Base-by-base conservation (phyloP, 441 rosid genomes). In the Jatropha podagrica region DNA sequence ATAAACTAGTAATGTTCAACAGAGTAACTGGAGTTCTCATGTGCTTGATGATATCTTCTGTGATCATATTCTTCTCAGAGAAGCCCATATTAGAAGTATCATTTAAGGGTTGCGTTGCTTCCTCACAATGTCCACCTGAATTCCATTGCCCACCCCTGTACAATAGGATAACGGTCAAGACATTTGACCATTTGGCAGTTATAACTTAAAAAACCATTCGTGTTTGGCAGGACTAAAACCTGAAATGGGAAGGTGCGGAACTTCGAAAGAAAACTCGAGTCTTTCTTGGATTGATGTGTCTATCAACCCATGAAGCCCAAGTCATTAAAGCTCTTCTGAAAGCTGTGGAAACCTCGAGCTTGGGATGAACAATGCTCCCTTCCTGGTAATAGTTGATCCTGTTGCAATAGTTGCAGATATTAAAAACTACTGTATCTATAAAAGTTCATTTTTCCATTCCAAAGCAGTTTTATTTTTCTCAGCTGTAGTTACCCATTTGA, bases 371-470 rank as follows among this genome's bases (percentile, higher is more conserved):
- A 74, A 68, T 81, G 71, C 76, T 77, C 41, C 92, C 96, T 85
- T 93, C 99, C 83, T 91, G 99, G 78, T 95, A 95, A 70, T 93
- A 95, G 86, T 93, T 91, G 74, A 90, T 85, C 87, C 99, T 95
- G 87, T 80, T 60, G 65, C 69, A 75, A 61, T 49, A 55, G 38
- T 44, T 65, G 62, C 64, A 76, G 67, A 62, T 14, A 51, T 59
- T 61, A 59, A 63, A 55, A 46, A 20, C 54, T 15, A 49, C 27
- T 27, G 11, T 27, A 51, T 6, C 20, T 32, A 14, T 32, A 27
- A 37, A 27, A 11, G n/a, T 62, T 6, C n/a, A 20, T n/a, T 20
- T 58, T 58, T 58, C n/a, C 40, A 13, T 32, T 46, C 7, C 51
- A 42, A 65, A 65, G 32, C 52, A 41, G 52, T n/a, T 7, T 7